phyloP scores from a whole-genome alignment of 345 rosid species.

The Geranium rotundifolium region DNA sequence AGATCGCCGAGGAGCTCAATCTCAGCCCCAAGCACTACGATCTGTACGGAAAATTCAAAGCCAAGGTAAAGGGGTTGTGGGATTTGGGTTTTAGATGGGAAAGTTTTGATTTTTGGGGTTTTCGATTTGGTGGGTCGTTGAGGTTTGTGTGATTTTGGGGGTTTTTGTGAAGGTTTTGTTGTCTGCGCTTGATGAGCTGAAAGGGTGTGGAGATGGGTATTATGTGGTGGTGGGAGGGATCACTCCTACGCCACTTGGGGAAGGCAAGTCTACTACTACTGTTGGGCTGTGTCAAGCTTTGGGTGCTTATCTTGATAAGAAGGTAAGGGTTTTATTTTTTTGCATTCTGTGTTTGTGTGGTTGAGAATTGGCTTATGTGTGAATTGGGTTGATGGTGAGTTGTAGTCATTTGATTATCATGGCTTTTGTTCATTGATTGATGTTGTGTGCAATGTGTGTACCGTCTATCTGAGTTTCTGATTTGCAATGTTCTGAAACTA shows the following conservation, averaged over 20 bases:
- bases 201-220: conserved; percentile 66
- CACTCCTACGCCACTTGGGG: conserved; percentile 99
- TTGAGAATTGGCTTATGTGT: neutral
- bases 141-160: conserved; percentile 3
- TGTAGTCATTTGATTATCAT: neutral
- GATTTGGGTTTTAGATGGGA: neutral
- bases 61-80: conserved; percentile 43
- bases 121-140: neutral
- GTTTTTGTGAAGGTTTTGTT: conserved; percentile 44
- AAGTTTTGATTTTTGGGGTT: neutral
- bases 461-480: too few species aligned
- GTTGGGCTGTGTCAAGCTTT: conserved; percentile 94
- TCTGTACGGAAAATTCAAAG: conserved; percentile 90
- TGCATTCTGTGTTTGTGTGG: neutral
- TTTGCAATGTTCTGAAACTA: too few species aligned
- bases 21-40: conserved; percentile 65
- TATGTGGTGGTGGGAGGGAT: conserved; percentile 97
- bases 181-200: conserved; percentile 64
- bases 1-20: conserved; percentile 71
- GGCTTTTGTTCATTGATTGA: too few species aligned
- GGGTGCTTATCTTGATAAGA: conserved; percentile 87
- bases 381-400: neutral
- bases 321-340: conserved; percentile 32
- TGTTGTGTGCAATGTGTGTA: too few species aligned
- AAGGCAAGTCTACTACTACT: conserved; percentile 93